Conservation (phyloP, 257 asterid species). For the Cinchona pubescens region DNA sequence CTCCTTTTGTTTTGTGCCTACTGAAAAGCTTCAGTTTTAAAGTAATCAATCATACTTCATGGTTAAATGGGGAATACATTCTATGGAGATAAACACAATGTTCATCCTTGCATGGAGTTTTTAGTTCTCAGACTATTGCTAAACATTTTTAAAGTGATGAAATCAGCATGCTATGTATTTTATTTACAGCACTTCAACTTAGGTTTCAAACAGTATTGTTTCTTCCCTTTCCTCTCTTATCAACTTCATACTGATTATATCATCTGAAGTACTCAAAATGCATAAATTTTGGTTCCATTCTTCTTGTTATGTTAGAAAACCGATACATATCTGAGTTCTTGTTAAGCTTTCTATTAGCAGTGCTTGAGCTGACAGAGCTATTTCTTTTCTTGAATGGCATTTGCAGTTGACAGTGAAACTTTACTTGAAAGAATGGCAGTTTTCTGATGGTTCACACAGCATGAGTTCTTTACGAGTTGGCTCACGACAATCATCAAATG, state of each 20-base stretch:
- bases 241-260: no score
- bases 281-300: not conserved
- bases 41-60: not conserved
- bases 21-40: not conserved
- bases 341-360: not conserved
- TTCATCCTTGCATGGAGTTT: not conserved
- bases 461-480: conserved; percentile 32
- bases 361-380: conserved; percentile 10
- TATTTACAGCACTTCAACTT: not conserved
- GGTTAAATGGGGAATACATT: not conserved
- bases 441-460: conserved; percentile 83
- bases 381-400: conserved; percentile 22
- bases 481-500: conserved; percentile 45
- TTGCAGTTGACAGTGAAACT: conserved; percentile 84
- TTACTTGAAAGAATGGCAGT: conserved; percentile 89
- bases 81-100: not conserved
- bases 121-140: not conserved
- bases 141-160: not conserved
- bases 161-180: not conserved
- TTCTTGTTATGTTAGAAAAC: not conserved
- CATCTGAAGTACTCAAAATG: not conserved
- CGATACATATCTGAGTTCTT: not conserved
- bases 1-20: not conserved
- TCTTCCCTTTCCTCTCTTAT: not conserved
- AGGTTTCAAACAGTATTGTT: no score